Conservation (phyloP, 2,329 filamentous ascomycete species). For the Kalmusia sp. region DNA sequence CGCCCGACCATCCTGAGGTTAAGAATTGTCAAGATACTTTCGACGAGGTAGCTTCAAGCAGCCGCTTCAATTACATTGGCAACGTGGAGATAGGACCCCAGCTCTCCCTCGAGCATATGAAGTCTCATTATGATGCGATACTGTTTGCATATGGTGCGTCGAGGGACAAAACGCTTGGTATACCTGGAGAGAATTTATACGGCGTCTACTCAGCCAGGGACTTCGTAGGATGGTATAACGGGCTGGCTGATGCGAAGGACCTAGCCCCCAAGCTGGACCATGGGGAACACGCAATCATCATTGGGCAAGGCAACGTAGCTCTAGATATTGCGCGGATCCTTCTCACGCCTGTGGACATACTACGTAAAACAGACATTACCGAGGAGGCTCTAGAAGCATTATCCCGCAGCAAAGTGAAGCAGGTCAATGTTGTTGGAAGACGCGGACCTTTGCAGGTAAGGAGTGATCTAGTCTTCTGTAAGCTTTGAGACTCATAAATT, state of each 20-base stretch:
- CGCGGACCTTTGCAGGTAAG: slow-evolving; percentile 85
- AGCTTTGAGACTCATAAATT: slow-evolving; percentile 16
- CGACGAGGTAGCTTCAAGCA: slow-evolving; percentile 80
- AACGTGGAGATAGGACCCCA: slow-evolving; percentile 80
- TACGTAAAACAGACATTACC: slow-evolving; percentile 87
- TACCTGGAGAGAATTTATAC: slow-evolving; percentile 79
- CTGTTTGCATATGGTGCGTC: slow-evolving; percentile 93
- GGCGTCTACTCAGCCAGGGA: slow-evolving; percentile 88
- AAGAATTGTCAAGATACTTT: slow-evolving; percentile 99
- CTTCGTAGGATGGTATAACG: slow-evolving; percentile 99
- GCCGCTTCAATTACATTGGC: slow-evolving; percentile 87
- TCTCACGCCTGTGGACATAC: slow-evolving; percentile 73
- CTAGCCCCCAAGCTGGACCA: slow-evolving; percentile 75
- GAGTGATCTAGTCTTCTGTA: background rate
- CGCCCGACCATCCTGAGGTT: slow-evolving; percentile 98
- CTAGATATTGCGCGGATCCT: slow-evolving; percentile 91
- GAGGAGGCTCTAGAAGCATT: slow-evolving; percentile 80
- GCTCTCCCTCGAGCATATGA: slow-evolving; percentile 72
- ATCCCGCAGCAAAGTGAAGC: slow-evolving; percentile 74
- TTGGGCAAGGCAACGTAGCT: slow-evolving; percentile 96
- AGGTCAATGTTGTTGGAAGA: slow-evolving; percentile 86
- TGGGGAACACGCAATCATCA: slow-evolving; percentile 83
- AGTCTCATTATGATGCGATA: slow-evolving; percentile 88
- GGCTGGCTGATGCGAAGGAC: slow-evolving; percentile 79
- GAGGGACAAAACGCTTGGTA: slow-evolving; percentile 77